Conservation (phyloP, 2,329 filamentous ascomycete genomes). For the Talaromyces atroroseus region DNA sequence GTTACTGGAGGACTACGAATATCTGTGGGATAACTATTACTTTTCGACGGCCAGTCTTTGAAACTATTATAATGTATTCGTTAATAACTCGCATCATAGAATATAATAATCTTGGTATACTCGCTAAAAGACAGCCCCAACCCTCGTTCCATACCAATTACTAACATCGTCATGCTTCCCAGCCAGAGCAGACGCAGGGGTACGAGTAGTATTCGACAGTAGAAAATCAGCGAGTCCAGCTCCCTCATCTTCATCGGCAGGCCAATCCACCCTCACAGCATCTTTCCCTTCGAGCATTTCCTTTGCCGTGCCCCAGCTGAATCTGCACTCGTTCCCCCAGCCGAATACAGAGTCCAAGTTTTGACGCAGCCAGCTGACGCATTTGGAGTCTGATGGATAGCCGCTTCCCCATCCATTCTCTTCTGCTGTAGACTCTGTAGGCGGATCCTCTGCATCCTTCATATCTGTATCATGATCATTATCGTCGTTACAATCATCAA, state of each 20-base stretch:
- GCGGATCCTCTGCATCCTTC: conserved; percentile 27
- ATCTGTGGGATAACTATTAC: conserved; percentile 97
- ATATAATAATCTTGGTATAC: neutral
- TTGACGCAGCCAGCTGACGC: conserved; percentile 70
- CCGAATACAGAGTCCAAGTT: conserved; percentile 94
- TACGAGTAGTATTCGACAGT: conserved; percentile 22
- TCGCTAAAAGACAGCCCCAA: conserved; percentile 65
- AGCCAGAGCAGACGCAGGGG: conserved; percentile 30
- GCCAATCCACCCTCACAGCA: conserved; percentile 77
- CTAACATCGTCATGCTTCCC: conserved; percentile 64
- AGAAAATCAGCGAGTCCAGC: conserved; percentile 75
- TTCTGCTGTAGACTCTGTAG: conserved; percentile 26
- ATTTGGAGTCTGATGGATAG: conserved; percentile 82
- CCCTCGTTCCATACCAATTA: conserved; percentile 70
- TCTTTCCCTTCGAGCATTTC: conserved; percentile 80
- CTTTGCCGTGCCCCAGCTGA: conserved; percentile 93
- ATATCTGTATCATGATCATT: neutral
- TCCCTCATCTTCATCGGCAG: conserved; percentile 64
- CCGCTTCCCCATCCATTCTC: conserved; percentile 74
- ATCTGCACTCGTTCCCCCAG: conserved; percentile 88
- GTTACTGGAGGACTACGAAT: conserved; percentile 93
- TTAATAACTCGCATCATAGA: neutral
- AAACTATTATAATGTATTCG: conserved; percentile 7
- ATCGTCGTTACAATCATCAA: conserved; percentile 12
- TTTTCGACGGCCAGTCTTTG: conserved; percentile 62